Conservation (phyloP, 176 grass and related monocot genomes). For the Eragrostis curvula region DNA sequence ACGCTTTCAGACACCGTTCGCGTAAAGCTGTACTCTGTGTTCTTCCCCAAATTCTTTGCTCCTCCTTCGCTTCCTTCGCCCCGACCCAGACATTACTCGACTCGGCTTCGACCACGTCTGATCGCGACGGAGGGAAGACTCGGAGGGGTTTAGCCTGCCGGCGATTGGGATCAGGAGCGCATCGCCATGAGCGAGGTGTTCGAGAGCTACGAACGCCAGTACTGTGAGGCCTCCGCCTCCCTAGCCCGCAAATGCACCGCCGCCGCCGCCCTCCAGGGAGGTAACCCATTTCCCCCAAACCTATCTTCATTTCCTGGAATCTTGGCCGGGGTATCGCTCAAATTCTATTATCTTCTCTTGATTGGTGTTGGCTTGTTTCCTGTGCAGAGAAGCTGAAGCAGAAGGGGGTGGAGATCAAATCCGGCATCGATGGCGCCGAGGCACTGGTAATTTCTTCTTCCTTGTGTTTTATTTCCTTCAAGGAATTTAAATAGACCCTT, state of each 20-base stretch:
- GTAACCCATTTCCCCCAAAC: conserved; percentile 27
- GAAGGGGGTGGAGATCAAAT: conserved; percentile 79
- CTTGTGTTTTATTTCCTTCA: too few species aligned
- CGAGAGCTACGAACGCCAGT: conserved; percentile 79
- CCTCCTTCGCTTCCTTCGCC: background rate
- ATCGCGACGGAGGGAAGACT: conserved; percentile 15
- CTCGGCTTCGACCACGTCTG: background rate
- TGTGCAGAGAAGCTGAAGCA: conserved; percentile 76
- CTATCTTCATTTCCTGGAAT: background rate
- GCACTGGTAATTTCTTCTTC: conserved; percentile 41
- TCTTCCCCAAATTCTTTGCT: too few species aligned
- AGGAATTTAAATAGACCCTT: too few species aligned
- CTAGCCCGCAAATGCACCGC: conserved; percentile 73
- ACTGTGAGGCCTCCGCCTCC: conserved; percentile 81
- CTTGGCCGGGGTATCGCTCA: background rate
- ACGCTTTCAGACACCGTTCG: too few species aligned
- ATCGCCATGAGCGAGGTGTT: conserved; percentile 78
- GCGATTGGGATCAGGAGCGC: conserved; percentile 16
- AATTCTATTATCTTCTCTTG: background rate
- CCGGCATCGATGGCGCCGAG: conserved; percentile 79
- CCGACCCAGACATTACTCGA: background rate
- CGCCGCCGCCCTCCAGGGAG: conserved; percentile 61
- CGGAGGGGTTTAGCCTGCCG: background rate
- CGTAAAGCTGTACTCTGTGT: too few species aligned
- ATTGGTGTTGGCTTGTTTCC: background rate